Evolutionary conservation across 768 basidiomycete genomes (phyloP), one percentile per base, ranked within the genome.

Genomic region (Clathrus columnatus): DNA sequence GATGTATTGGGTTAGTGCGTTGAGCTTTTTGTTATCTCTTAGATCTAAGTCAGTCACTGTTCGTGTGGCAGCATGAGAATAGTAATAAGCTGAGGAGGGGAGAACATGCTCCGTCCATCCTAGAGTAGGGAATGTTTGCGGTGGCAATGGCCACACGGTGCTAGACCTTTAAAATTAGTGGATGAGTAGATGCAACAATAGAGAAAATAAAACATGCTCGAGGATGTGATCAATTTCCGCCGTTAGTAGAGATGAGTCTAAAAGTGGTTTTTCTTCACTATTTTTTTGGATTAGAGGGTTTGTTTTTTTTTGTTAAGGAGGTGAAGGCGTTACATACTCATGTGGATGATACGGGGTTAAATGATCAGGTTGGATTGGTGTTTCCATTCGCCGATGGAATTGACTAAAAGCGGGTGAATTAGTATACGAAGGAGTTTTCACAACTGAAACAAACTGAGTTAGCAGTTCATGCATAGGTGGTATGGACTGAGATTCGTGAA

Each of bases 101-200:
- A 91, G 78, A 20, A 77, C 72, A 64, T 86, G 81, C 62, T 84
- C 85, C 48, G 79, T 72, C 88, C 88, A 91, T 3, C 89, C 89
- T 18, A 83, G 76, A 11, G 77, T 73, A 60, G 74, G 74, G 4
- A 79, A 70, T 2, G 70, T 68, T 17, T 69, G 72, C 14, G 21
- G 68, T 56, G 56, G 63, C 48, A 45, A 63, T 66, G 48, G 63
- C 59, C 50, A 64, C 60, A 63, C 56, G 62, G 28, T 50, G 57
- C 60, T 62, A 28, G 56, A 54, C 41, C 57, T 57, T 20, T 59
- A 56, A 26, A 46, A 46, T 20, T 42, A 41, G 47, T 46, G 21
- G 28, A 7, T 7, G 7, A 7, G 30, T 7, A 47, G 21, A 30
- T n/a, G 47, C 16, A 26, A 43, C 20, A 26, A 43, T 32, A 10